Evolutionary conservation across 106 monocot species (phyloP), one percentile per base, ranked within the genome.

Genomic region (Dioscorea alata): DNA sequence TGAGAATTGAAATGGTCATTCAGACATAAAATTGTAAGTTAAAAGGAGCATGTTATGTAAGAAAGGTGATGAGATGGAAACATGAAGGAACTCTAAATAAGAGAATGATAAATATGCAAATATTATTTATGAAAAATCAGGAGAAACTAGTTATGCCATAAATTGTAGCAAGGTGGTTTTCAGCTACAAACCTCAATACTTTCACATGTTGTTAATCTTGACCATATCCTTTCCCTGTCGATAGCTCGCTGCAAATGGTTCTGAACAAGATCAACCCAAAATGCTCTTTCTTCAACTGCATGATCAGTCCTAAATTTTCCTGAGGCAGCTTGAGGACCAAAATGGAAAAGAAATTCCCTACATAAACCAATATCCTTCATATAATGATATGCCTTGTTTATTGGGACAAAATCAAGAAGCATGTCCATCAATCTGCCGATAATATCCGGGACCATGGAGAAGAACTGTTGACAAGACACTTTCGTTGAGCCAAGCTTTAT

Each of bases 161-260:
- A 42, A 3, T 42, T 42, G 42, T 42, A 3, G 42, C 6, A 42
- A 56, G 54, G 5, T 23, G 35, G 21, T 8, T 48, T 33, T 68
- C 48, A 64, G 19, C 61, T 71, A 42, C 82, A 65, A 68, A 93
- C 99, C 99, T 99, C 93, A 71, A 99, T 99, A 64, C 93, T 88
- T 79, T 99, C 99, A 88, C 85, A 87, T 69, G 99, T 99, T 56
- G 90, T 99, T 60, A 99, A 75, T 77, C 87, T 85, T 78, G 99
- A 90, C 99, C 99, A 99, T 79, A 99, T 93, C 66, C 75, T 93
- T 85, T 99, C 99, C 79, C 93, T 79, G 67, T 84, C 89, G 76
- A 99, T 81, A 73, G 90, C 99, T 48, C 63, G 67, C 52, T 85
- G 89, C 65, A 99, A 68, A 60, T 88, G 82, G 19, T 65, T 90